A percentile compares a stretch with the other conserved stretches of the same genome.
phyloP scores from a whole-genome alignment of 139 green algal genomes.

The Edaphochlamys debaryana region DNA sequence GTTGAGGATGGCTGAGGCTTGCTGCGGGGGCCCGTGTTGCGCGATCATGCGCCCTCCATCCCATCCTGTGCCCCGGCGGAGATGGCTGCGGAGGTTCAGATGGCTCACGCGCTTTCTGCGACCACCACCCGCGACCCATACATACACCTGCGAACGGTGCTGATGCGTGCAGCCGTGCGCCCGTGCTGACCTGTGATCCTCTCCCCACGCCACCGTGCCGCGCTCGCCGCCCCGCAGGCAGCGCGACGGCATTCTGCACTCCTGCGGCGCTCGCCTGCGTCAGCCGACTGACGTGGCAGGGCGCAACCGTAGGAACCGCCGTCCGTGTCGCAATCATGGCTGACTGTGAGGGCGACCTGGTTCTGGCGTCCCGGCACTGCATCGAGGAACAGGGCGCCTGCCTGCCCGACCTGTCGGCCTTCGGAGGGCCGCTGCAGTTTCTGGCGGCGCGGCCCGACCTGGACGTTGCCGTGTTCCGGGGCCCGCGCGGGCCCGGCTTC shows the following conservation, averaged over 20 bases:
- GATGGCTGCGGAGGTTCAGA: too few relatives aligned
- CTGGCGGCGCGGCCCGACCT: background rate
- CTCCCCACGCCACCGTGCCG: background rate
- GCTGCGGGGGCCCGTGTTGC: too few relatives aligned
- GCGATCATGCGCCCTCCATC: too few relatives aligned
- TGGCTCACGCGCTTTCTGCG: too few relatives aligned
- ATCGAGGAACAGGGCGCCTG: background rate
- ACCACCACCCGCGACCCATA: too few relatives aligned
- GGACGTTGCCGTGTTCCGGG: slow-evolving; percentile 1
- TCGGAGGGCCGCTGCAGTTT: background rate
- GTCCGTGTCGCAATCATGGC: background rate
- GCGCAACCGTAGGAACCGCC: background rate
- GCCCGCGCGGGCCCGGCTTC: background rate
- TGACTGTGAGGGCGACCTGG: background rate
- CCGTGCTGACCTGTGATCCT: background rate
- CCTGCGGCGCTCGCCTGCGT: background rate
- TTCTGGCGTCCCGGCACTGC: background rate
- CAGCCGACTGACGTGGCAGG: background rate
- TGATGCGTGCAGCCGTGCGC: background rate
- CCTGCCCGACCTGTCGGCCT: background rate
- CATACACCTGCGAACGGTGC: background rate
- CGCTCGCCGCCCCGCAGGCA: background rate
- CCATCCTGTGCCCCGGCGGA: too few relatives aligned
- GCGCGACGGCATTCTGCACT: background rate
- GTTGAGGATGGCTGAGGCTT: too few relatives aligned